These are phyloP conservation scores for Escovopsis sp. DNA, from an alignment of 2,329 filamentous ascomycete species.

Conservation along the genomic window DNA sequence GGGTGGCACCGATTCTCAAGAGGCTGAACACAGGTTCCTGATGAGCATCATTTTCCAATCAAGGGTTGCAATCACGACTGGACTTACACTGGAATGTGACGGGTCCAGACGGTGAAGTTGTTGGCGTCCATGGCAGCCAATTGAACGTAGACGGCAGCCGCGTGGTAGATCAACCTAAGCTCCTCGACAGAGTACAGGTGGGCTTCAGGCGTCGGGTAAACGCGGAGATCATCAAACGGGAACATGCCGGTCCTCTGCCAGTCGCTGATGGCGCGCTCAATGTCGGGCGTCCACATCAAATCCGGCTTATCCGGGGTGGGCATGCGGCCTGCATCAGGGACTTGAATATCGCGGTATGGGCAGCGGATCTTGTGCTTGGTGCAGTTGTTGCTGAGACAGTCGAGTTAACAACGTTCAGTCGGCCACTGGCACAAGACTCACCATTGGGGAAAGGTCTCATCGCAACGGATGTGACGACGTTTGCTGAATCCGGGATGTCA, in stretches of 20 bases:
- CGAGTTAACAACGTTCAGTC: slow-evolving; percentile 4
- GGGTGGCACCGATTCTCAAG: slow-evolving; percentile 64
- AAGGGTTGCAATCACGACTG: background rate
- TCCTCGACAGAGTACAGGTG: slow-evolving; percentile 62
- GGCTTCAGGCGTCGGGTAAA: slow-evolving; percentile 62
- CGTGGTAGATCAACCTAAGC: slow-evolving; percentile 77
- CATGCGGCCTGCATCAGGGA: slow-evolving; percentile 44
- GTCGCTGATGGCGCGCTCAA: slow-evolving; percentile 63
- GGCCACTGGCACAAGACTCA: slow-evolving; percentile 28
- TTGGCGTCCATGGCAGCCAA: slow-evolving; percentile 63
- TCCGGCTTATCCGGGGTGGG: slow-evolving; percentile 48
- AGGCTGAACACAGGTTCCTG: slow-evolving; percentile 9
- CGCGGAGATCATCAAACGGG: slow-evolving; percentile 66
- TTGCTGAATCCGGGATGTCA: slow-evolving; percentile 38
- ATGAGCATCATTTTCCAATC: slow-evolving; percentile 1
- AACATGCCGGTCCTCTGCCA: slow-evolving; percentile 79
- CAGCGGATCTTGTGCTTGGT: slow-evolving; percentile 98
- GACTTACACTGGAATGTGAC: slow-evolving; percentile 79
- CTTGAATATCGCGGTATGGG: slow-evolving; percentile 84
- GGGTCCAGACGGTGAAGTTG: slow-evolving; percentile 82
- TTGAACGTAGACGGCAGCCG: slow-evolving; percentile 73
- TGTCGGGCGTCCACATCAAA: slow-evolving; percentile 75
- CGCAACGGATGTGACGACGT: slow-evolving; percentile 89
- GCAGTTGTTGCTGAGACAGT: slow-evolving; percentile 65
- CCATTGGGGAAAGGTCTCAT: slow-evolving; percentile 97